Conservation (phyloP, 306 rosid genomes). For the Luffa acutangula region DNA sequence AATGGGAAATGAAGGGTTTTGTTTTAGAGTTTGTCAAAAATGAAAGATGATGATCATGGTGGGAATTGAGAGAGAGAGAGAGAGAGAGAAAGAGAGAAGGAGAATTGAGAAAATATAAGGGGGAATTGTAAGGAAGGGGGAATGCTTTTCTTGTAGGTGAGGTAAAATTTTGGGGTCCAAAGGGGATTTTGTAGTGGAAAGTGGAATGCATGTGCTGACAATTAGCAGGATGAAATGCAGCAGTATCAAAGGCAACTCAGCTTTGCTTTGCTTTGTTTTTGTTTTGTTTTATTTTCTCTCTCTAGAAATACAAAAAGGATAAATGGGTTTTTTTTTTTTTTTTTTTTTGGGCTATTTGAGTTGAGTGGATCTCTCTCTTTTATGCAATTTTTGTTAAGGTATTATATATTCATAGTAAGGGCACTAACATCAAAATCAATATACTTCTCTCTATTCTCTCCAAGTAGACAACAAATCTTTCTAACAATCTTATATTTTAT, state of each 20-base stretch:
- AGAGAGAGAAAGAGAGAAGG: constrained; percentile 1
- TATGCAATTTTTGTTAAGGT: not conserved
- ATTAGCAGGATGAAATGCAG: constrained; percentile 54
- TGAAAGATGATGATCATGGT: not conserved
- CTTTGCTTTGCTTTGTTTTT: constrained; percentile 33
- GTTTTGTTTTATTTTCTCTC: not conserved
- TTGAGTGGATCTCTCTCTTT: not conserved
- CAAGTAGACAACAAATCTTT: constrained; percentile 2
- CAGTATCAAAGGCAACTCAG: constrained; percentile 76
- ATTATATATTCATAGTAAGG: constrained; percentile 7
- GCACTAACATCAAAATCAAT: constrained; percentile 7
- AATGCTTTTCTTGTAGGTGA: constrained; percentile 93
- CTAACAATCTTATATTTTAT: not conserved
- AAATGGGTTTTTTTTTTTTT: not conserved
- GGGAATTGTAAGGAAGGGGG: constrained; percentile 6
- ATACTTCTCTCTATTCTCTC: not conserved
- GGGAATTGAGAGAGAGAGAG: not conserved
- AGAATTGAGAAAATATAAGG: constrained; percentile 27
- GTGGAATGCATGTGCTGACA: constrained; percentile 99
- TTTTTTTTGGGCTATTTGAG: not conserved
- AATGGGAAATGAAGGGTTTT: constrained; percentile 2
- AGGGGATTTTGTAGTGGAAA: constrained; percentile 82
- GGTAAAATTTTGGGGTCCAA: constrained; percentile 70
- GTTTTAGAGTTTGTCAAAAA: too few species aligned
- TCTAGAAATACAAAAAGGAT: constrained; percentile 4